phyloP scores from a whole-genome alignment of 2,329 filamentous ascomycete genomes.

The Camptophora hylomeconis region DNA sequence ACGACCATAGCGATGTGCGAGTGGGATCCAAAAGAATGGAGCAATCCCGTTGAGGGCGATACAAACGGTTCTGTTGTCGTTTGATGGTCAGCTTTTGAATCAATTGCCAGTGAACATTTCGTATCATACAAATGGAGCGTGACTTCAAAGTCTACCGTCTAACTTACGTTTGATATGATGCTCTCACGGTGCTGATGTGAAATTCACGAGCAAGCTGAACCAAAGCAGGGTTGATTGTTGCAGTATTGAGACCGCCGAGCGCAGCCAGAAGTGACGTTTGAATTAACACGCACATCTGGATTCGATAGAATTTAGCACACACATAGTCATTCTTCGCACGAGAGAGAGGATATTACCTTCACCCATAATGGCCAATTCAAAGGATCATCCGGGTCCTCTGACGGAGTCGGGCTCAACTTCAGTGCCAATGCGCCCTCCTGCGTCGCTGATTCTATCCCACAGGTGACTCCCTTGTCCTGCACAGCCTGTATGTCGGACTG shows the following conservation, averaged over 20 bases:
- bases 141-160: too few species aligned
- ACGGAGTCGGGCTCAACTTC: too few species aligned
- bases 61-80: conserved; percentile 17
- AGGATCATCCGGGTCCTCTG: conserved; percentile 16
- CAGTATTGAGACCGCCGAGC: conserved; percentile 12
- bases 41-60: conserved; percentile 18
- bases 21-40: conserved; percentile 18
- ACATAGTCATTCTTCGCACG: too few species aligned
- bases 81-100: conserved; percentile 7
- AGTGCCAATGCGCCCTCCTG: too few species aligned
- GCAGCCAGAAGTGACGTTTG: conserved; percentile 19
- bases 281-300: conserved; percentile 14
- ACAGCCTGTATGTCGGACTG: too few species aligned
- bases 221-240: conserved; percentile 15
- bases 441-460: too few species aligned
- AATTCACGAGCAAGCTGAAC: conserved; percentile 11
- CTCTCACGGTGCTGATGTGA: conserved; percentile 10
- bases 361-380: conserved; percentile 17
- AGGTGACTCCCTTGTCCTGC: too few species aligned
- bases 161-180: conserved; percentile 16
- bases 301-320: not conserved
- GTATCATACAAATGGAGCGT: too few species aligned
- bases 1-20: conserved; percentile 24
- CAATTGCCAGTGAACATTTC: too few species aligned
- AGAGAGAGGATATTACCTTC: conserved; percentile 10